Conservation (phyloP, 2,329 filamentous ascomycete species). For the Hypoxylon sp. region DNA sequence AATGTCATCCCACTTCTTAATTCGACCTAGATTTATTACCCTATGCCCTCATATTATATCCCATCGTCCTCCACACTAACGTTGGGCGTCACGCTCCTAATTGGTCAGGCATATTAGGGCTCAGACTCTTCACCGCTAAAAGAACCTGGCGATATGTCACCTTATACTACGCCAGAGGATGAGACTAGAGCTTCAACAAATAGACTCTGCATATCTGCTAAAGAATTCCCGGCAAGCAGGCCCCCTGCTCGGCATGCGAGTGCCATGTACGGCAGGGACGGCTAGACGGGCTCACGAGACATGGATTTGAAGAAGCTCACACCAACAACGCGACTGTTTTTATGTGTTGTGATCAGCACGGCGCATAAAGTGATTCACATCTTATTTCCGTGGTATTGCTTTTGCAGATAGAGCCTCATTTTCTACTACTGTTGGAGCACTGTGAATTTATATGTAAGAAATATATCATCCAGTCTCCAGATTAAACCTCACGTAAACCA, state of each 20-base stretch:
- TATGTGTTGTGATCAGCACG: slow-evolving; percentile 3
- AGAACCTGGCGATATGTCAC: slow-evolving; percentile 17
- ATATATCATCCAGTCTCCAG: slow-evolving; percentile 1
- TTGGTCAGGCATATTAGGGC: slow-evolving; percentile 1
- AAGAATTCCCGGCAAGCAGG: background rate
- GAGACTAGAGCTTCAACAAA: slow-evolving; percentile 14
- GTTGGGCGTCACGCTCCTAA: background rate
- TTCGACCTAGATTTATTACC: background rate
- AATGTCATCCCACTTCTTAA: slow-evolving; percentile 5
- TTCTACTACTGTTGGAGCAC: background rate
- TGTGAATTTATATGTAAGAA: background rate
- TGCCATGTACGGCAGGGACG: background rate
- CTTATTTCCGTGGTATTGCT: slow-evolving; percentile 1
- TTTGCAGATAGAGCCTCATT: slow-evolving; percentile 18
- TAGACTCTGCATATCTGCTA: slow-evolving; percentile 18
- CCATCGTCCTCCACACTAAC: slow-evolving; percentile 7
- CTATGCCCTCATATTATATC: background rate
- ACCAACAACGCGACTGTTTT: background rate
- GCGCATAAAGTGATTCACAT: slow-evolving; percentile 8
- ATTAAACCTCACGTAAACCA: background rate
- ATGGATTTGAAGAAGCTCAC: background rate
- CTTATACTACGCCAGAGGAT: slow-evolving; percentile 5
- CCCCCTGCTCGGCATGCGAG: background rate
- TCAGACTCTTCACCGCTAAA: slow-evolving; percentile 27
- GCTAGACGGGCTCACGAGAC: slow-evolving; percentile 1